Evolutionary conservation across 2,329 filamentous ascomycete genomes (phyloP).

Genomic region (Aspergillus latus): DNA sequence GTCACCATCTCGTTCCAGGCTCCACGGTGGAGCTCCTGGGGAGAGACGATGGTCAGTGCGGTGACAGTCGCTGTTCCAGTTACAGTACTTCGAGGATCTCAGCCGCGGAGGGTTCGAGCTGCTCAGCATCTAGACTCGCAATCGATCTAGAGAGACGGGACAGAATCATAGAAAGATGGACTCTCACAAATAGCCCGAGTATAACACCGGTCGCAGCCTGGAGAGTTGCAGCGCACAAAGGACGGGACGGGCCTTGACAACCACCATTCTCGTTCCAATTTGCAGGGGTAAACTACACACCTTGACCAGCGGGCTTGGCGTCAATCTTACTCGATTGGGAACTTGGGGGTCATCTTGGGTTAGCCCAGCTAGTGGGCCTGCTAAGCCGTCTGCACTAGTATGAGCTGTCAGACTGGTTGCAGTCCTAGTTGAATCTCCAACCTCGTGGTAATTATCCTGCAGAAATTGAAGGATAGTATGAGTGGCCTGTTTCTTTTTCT

Average conservation of each 20-base stretch:
- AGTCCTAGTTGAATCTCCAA: neutral
- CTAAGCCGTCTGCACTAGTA: slow-evolving; percentile 6
- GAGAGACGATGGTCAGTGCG: neutral
- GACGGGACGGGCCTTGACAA: neutral
- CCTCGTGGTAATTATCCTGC: too few relatives aligned
- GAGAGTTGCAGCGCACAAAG: neutral
- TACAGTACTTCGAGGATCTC: too few relatives aligned
- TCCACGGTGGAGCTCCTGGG: slow-evolving; percentile 15
- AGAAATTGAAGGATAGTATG: too few relatives aligned
- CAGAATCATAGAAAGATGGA: neutral
- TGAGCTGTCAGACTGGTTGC: neutral
- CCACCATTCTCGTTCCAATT: neutral
- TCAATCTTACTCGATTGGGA: slow-evolving; percentile 1
- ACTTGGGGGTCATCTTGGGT: neutral
- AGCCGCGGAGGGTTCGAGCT: too few relatives aligned
- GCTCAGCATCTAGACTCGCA: too few relatives aligned
- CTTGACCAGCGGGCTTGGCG: neutral
- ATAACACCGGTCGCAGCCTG: neutral
- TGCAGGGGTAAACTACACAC: neutral
- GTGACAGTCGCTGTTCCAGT: too few relatives aligned
- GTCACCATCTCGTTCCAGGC: slow-evolving; percentile 8
- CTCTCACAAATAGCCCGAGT: neutral
- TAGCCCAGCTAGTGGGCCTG: neutral
- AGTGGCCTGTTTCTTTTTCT: too few relatives aligned
- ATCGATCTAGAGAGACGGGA: too few relatives aligned